A percentile compares a stretch with the other conserved stretches of the same genome.
Conservation (phyloP, 2,329 filamentous ascomycete species). For the Clonostachys rhizophaga region DNA sequence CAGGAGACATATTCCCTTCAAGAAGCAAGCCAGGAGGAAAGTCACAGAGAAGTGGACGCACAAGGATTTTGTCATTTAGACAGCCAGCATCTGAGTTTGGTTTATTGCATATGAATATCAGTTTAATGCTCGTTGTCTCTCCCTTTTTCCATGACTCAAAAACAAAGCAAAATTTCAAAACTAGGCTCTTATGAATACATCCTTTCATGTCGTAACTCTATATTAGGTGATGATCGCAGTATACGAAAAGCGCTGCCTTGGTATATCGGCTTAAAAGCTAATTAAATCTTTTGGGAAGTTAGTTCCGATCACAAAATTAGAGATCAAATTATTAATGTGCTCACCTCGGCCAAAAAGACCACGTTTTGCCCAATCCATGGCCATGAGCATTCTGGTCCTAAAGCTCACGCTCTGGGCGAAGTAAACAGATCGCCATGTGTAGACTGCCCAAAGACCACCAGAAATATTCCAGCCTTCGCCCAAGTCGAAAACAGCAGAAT, state of each 20-base stretch:
- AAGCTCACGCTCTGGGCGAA: constrained; percentile 97
- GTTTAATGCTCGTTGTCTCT: not conserved
- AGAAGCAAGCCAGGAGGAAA: constrained; percentile 76
- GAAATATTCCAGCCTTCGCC: constrained; percentile 70
- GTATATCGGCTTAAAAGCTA: constrained; percentile 34
- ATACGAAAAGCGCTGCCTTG: not conserved
- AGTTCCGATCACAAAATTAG: constrained; percentile 1
- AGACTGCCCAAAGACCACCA: constrained; percentile 88
- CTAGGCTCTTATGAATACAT: not conserved
- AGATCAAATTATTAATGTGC: constrained; percentile 21
- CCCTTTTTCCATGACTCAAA: not conserved
- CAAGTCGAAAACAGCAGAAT: constrained; percentile 92
- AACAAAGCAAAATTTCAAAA: not conserved
- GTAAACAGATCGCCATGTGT: constrained; percentile 93
- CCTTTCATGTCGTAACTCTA: not conserved
- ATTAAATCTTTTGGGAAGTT: constrained; percentile 36
- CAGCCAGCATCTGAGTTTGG: constrained; percentile 1
- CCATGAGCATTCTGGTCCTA: constrained; percentile 79
- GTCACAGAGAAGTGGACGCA: constrained; percentile 95
- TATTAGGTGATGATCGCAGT: not conserved
- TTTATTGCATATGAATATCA: constrained; percentile 1
- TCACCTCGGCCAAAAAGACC: constrained; percentile 91
- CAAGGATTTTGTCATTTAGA: constrained; percentile 70
- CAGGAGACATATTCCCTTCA: constrained; percentile 72
- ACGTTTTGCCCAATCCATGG: constrained; percentile 99